Conservation (phyloP, 768 basidiomycete genomes). For the Mycena olivaceomarginata region DNA sequence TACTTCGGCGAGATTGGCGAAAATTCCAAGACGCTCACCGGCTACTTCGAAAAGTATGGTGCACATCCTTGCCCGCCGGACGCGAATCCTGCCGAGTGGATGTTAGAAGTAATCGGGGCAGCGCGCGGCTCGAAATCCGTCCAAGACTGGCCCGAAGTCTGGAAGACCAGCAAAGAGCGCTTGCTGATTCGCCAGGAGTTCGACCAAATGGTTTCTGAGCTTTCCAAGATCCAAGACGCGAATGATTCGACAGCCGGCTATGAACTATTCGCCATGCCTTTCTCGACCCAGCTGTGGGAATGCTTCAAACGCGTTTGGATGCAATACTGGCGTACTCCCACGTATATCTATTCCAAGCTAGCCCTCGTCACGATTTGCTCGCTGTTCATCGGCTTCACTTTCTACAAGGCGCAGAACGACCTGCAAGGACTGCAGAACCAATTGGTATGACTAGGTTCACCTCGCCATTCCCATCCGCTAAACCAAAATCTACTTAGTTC, state of each 20-base stretch:
- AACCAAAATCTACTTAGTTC: constrained; percentile 37
- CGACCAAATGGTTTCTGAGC: constrained; percentile 43
- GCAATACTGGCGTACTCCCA: constrained; percentile 52
- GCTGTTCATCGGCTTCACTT: constrained; percentile 56
- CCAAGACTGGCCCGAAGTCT: constrained; percentile 64
- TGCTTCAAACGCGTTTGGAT: constrained; percentile 52
- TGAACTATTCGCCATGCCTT: constrained; percentile 48
- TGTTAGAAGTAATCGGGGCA: constrained; percentile 67
- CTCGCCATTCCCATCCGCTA: neutral
- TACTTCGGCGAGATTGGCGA: constrained; percentile 78
- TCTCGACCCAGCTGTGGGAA: constrained; percentile 46
- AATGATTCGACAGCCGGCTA: constrained; percentile 41
- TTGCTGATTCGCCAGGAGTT: constrained; percentile 60
- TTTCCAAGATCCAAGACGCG: constrained; percentile 38
- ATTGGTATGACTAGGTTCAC: constrained; percentile 29
- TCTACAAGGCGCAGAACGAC: constrained; percentile 51
- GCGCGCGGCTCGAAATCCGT: constrained; percentile 60
- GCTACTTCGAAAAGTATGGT: constrained; percentile 79
- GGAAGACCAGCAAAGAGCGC: constrained; percentile 62
- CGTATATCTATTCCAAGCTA: constrained; percentile 50
- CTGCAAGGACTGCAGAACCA: constrained; percentile 53
- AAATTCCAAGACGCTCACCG: constrained; percentile 69
- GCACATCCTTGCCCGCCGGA: constrained; percentile 68
- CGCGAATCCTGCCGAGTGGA: constrained; percentile 78
- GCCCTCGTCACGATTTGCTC: constrained; percentile 28